Base-by-base conservation (phyloP, 208 protist genomes). In the Acanthamoeba sp. region DNA sequence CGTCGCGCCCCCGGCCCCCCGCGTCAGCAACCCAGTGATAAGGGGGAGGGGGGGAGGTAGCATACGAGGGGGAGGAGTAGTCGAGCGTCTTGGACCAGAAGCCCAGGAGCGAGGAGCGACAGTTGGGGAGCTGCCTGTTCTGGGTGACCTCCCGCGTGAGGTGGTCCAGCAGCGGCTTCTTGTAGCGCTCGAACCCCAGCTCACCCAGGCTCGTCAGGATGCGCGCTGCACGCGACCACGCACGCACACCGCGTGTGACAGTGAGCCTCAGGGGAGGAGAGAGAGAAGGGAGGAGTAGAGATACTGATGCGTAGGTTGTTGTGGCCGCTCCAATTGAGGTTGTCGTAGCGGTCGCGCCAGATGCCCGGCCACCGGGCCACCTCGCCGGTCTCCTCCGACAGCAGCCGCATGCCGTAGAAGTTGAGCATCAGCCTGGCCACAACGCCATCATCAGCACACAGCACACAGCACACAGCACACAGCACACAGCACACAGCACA, bases 161-260 rank as follows among this genome's bases (percentile, higher is more conserved):
- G 52, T 73, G 71, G 32, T 91, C 80, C 32, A 94, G 34, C 93
- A 94, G 82, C n/a, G 93, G 93, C 34, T 55, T 34, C 69, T 87
- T 80, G 52, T 91, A 94, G 6, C 73, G 80, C 80, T 91, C 55
- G 93, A 94, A 94, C 3, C 93, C 93, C 12, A 94, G n/a, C 73
- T 94, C 80, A 38, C 93, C 93, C 80, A 94, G 42, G 32, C 80
- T 92, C 38, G 93, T 94, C 52, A 94, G 2, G n/a, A 94, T 94
- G 24, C 93, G 93, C 24, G 50, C 85, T 91, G 85, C 62, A 36
- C 62, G 62, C 3, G n/a, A 38, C 52, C 9, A 34, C 59, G 14
- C n/a, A 69, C 9, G 62, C 62, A 69, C 24, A 69, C 24, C 62
- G 12, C 29, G 20, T 20, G 45, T 10, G 48, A 52, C 48, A 20